phyloP scores from a whole-genome alignment of 2,329 filamentous ascomycete genomes.

The Colletotrichum sojae region DNA sequence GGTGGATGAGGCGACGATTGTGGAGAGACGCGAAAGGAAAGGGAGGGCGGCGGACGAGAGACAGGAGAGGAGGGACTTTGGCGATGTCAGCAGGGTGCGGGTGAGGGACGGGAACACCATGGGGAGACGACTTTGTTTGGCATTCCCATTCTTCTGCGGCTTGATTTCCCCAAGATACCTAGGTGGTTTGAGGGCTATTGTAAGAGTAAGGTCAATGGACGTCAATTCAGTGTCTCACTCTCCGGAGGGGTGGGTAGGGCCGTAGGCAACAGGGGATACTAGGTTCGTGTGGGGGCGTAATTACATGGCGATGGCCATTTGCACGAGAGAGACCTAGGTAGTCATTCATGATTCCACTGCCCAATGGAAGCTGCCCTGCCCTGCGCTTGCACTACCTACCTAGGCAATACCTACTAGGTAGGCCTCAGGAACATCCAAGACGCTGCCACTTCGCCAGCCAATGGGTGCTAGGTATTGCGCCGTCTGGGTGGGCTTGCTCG shows the following conservation, averaged over 20 bases:
- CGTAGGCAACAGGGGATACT: too few relatives aligned
- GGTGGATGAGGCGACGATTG: constrained; percentile 8
- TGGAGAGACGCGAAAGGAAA: constrained; percentile 7
- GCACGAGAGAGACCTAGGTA: background rate
- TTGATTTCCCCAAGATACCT: too few relatives aligned
- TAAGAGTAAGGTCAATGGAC: too few relatives aligned
- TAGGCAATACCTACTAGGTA: too few relatives aligned
- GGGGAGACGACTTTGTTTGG: background rate
- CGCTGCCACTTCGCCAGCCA: constrained; percentile 20
- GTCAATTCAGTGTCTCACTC: too few relatives aligned
- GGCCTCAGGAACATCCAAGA: background rate
- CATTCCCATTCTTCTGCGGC: too few relatives aligned
- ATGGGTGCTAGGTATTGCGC: constrained; percentile 31
- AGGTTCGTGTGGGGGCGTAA: too few relatives aligned
- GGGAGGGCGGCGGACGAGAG: constrained; percentile 7
- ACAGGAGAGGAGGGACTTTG: background rate
- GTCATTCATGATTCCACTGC: constrained; percentile 28
- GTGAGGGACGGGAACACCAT: background rate
- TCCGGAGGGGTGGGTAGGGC: too few relatives aligned
- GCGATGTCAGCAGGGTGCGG: constrained; percentile 1
- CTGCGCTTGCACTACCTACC: too few relatives aligned
- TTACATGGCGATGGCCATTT: background rate
- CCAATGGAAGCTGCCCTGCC: too few relatives aligned
- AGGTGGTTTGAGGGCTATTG: too few relatives aligned
- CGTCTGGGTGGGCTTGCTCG: constrained; percentile 18